These are phyloP conservation scores for Wickerhamiella slavikovae DNA, from an alignment of 805 yeast species.

Conservation along the genomic window DNA sequence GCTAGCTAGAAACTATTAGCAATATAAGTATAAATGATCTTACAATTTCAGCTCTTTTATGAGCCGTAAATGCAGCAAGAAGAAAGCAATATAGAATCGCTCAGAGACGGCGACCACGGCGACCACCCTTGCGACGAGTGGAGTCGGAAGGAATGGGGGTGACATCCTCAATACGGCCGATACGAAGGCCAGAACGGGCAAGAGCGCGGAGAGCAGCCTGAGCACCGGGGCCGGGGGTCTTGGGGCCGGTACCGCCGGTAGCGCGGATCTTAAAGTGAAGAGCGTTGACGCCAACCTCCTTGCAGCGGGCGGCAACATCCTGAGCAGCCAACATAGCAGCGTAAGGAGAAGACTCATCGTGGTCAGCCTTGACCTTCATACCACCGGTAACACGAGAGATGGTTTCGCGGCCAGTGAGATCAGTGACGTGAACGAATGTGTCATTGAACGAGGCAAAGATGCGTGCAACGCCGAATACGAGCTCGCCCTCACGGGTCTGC, in stretches of 20 bases:
- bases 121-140: conserved; percentile 99
- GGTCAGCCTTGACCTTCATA: conserved; percentile 99
- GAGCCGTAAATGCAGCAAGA: too few species aligned
- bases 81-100: conserved; percentile 3
- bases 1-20: too few species aligned
- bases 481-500: conserved; percentile 92
- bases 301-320: conserved; percentile 96
- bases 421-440: conserved; percentile 99
- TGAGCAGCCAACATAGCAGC: conserved; percentile 99
- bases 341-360: conserved; percentile 99
- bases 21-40: too few species aligned
- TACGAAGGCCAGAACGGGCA: conserved; percentile 99
- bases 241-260: conserved; percentile 99
- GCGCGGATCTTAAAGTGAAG: conserved; percentile 99
- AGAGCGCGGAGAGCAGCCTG: conserved; percentile 97
- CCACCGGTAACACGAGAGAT: conserved; percentile 99
- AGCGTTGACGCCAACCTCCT: conserved; percentile 99
- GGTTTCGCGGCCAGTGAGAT: conserved; percentile 98
- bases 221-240: conserved; percentile 99
- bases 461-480: conserved; percentile 99
- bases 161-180: conserved; percentile 99
- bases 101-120: conserved; percentile 99
- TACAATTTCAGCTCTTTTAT: too few species aligned
- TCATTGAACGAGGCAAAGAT: conserved; percentile 99
- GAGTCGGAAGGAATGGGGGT: conserved; percentile 99